Percentiles rank a stretch among this genome's conserved stretches.
These are phyloP conservation scores for Candida berthetii DNA, from an alignment of 805 yeast genomes.

Conservation along the genomic window DNA sequence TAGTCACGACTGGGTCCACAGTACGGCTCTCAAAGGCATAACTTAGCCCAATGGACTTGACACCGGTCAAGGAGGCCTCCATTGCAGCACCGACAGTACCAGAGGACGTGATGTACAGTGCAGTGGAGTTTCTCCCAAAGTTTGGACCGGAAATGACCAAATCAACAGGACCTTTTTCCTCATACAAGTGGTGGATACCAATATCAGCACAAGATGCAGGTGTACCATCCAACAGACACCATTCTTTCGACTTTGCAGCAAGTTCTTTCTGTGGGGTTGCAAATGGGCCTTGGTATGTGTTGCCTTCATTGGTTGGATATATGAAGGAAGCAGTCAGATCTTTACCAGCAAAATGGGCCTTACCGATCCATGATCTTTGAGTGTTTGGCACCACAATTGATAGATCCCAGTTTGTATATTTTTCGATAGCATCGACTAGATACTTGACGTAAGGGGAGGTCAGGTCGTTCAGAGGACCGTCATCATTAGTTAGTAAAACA, in stretches of 20 bases:
- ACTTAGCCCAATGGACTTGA: conserved; percentile 71
- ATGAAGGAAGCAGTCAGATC: conserved; percentile 54
- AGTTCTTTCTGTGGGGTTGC: conserved; percentile 39
- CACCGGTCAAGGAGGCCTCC: conserved; percentile 75
- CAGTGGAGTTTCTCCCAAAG: conserved; percentile 88
- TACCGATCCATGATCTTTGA: conserved; percentile 95
- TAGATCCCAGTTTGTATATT: conserved; percentile 75
- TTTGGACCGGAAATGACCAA: conserved; percentile 93
- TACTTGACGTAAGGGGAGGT: conserved; percentile 83
- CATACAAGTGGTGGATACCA: conserved; percentile 68
- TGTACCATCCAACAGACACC: conserved; percentile 87
- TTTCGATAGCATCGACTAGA: conserved; percentile 62
- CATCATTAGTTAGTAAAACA: conserved; percentile 74
- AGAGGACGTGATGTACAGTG: conserved; percentile 81
- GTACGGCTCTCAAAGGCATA: conserved; percentile 64
- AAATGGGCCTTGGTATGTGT: conserved; percentile 64
- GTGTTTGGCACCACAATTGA: conserved; percentile 77
- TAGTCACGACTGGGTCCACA: conserved; percentile 44
- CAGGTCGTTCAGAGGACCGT: conserved; percentile 82
- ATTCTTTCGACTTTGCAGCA: conserved; percentile 48
- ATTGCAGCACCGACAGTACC: conserved; percentile 97
- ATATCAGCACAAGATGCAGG: conserved; percentile 95
- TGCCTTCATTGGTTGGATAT: conserved; percentile 50
- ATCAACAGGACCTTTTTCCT: conserved; percentile 59
- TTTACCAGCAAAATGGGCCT: conserved; percentile 88